A percentile compares a stretch with the other conserved stretches of the same genome.
Evolutionary conservation across 176 grass and related monocot genomes (phyloP).

Genomic region (Ensete glaucum): DNA sequence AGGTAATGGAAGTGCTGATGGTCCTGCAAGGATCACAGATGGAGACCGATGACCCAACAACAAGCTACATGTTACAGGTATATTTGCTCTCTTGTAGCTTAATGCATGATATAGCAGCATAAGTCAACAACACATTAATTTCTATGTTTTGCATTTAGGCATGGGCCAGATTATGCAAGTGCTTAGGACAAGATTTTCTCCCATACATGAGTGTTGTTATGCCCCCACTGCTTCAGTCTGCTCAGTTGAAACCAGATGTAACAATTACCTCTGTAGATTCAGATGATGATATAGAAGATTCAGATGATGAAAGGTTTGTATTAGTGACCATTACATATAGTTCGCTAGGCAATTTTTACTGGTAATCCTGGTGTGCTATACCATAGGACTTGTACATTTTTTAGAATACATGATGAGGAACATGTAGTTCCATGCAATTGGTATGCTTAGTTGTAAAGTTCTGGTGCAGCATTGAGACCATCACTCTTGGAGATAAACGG

Average conservation of each 20-base stretch:
- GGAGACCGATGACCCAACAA: conserved; percentile 95
- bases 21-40: conserved; percentile 90
- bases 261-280: conserved; percentile 96
- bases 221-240: conserved; percentile 97
- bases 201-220: conserved; percentile 98
- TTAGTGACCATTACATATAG: not conserved
- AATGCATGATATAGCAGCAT: not conserved
- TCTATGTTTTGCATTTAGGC: conserved; percentile 38
- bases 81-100: not conserved
- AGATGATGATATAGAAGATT: conserved; percentile 94
- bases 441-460: not conserved
- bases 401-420: not conserved
- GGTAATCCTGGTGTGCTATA: not conserved
- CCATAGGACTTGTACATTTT: not conserved
- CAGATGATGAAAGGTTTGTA: conserved; percentile 85
- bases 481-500: conserved; percentile 93
- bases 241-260: conserved; percentile 97
- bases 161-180: conserved; percentile 99
- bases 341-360: not conserved
- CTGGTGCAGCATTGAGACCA: conserved; percentile 78
- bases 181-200: conserved; percentile 98
- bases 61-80: conserved; percentile 98
- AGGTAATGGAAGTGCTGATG: conserved; percentile 99
- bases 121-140: not conserved
- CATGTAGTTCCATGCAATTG: not conserved